Base-by-base conservation (phyloP, 2,329 filamentous ascomycete species). In the Aspergillus pseudoterreus region DNA sequence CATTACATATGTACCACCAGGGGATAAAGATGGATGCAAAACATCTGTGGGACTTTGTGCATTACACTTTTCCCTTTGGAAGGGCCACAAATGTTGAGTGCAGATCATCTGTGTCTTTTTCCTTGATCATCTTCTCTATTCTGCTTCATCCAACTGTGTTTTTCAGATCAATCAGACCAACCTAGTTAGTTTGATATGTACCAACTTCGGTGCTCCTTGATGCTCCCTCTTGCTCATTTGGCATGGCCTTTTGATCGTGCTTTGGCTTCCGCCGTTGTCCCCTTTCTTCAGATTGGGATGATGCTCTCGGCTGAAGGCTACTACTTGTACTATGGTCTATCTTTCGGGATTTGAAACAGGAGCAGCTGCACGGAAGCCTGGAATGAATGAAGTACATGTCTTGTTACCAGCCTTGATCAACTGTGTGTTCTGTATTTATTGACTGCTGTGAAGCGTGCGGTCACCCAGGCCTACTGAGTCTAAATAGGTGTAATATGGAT, bases 161-260 rank as follows among this genome's bases (percentile, higher is more conserved):
- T 17, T 30, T 35, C 27, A 15, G 9, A 44, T 17, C 19, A 49
- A 27, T 21, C n/a, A 42, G 39, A 22, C 19, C 39, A 6, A 22
- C 47, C 33, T 27, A 35, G 27, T 36, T 33, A 36, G 21, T 36
- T 49, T 44, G 47, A 49, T 35, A 35, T 49, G 41, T 44, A 38
- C 30, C 30, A 33, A 36, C 14, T 36, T 24, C 9, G 6, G 27
- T 44, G 39, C 39, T 42, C 10, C 17, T 17, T 22, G 19, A 42
- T 42, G 15, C 19, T 22, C 39, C 12, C 17, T 21, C 9, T 12
- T 19, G 11, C 39, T 21, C 35, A 38, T 38, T n/a, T 38, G 35
- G 11, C 14, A 15, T 14, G 12, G 11, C 12, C 15, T 8, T 14
- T 38, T 8, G 14, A n/a, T 38, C 35, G 5, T 17, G 12, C 35